Conservation (phyloP, 2,329 filamentous ascomycete species). For the Iodosphaeria phyllophila region DNA sequence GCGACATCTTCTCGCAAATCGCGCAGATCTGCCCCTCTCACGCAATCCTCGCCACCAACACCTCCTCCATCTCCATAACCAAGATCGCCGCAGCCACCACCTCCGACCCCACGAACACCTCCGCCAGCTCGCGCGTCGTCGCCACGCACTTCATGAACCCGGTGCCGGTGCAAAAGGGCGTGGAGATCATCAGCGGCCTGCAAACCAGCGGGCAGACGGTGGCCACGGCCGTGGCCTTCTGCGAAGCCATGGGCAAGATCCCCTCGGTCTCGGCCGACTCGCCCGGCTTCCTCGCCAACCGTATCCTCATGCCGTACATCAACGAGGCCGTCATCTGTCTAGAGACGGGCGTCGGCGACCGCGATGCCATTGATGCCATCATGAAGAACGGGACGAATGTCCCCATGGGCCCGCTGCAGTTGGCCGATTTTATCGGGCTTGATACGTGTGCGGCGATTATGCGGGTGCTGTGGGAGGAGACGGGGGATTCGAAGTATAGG, state of each 20-base stretch:
- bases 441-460: conserved; percentile 96
- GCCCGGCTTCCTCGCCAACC: conserved; percentile 87
- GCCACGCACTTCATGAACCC: conserved; percentile 99
- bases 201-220: conserved; percentile 76
- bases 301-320: conserved; percentile 98
- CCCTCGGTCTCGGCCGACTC: conserved; percentile 73
- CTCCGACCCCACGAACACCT: conserved; percentile 58
- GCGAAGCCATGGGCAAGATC: conserved; percentile 84
- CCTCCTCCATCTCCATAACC: conserved; percentile 95
- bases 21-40: conserved; percentile 68
- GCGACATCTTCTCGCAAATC: conserved; percentile 67
- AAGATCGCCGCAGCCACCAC: conserved; percentile 81
- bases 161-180: conserved; percentile 87
- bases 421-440: conserved; percentile 93
- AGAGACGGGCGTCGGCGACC: conserved; percentile 75
- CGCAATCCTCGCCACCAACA: conserved; percentile 89
- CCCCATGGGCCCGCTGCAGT: conserved; percentile 84
- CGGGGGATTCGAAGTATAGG: conserved; percentile 88
- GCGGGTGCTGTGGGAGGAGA: conserved; percentile 82
- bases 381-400: conserved; percentile 99
- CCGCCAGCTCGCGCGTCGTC: conserved; percentile 71
- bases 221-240: conserved; percentile 67
- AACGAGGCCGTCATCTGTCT: conserved; percentile 91
- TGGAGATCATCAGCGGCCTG: conserved; percentile 89
- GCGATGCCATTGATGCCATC: conserved; percentile 87